Percentiles rank a stretch among this genome's conserved stretches.
These are phyloP conservation scores for Globisporangium ultimum DNA, from an alignment of 352 stramenopile species.

Conservation along the genomic window DNA sequence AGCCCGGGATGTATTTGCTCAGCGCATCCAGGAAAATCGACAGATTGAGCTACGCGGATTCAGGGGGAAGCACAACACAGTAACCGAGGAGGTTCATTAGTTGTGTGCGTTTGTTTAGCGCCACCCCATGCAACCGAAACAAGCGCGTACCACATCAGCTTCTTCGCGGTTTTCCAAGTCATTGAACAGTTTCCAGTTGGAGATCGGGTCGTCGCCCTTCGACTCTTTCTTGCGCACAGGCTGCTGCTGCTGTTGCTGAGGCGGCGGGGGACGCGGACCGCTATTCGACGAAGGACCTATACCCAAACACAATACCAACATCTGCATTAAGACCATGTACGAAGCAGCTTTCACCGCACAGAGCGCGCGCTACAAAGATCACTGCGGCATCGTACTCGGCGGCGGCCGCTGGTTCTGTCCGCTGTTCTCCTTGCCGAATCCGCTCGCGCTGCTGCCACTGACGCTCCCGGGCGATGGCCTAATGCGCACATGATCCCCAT, in stretches of 20 bases:
- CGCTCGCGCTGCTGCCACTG: background rate
- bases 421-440: constrained; percentile 8
- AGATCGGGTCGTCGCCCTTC: constrained; percentile 53
- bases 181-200: constrained; percentile 87
- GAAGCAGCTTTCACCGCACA: too few species aligned
- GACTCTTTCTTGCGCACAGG: constrained; percentile 16
- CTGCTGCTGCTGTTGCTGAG: background rate
- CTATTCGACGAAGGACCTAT: constrained; percentile 2
- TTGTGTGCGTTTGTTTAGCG: too few species aligned
- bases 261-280: too few species aligned
- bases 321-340: too few species aligned
- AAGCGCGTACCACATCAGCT: constrained; percentile 57
- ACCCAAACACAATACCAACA: too few species aligned
- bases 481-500: too few species aligned
- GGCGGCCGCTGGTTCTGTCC: constrained; percentile 1
- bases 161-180: constrained; percentile 85
- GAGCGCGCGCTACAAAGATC: background rate
- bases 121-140: too few species aligned
- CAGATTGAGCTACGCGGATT: constrained; percentile 74
- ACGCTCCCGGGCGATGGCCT: background rate
- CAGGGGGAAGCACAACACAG: too few species aligned
- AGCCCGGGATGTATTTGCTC: constrained; percentile 70
- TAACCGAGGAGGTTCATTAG: background rate
- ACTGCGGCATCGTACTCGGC: background rate
- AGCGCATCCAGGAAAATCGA: constrained; percentile 76